These are phyloP conservation scores for Daldinia grandis DNA, from an alignment of 495 filamentous ascomycete genomes.

Conservation along the genomic window DNA sequence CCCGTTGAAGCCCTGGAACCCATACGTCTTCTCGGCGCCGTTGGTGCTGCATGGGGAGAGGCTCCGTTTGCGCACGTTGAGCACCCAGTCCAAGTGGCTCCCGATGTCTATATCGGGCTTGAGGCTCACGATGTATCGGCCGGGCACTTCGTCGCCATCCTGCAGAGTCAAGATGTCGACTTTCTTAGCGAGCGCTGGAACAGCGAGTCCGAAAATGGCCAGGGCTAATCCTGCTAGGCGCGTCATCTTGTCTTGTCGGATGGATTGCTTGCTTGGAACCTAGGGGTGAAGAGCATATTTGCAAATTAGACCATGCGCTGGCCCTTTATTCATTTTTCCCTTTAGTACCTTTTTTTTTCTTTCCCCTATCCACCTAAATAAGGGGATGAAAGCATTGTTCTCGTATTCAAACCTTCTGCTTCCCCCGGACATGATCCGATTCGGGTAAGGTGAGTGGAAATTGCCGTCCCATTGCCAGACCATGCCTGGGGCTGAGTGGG, in stretches of 20 bases:
- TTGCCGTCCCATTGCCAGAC: constrained; percentile 33
- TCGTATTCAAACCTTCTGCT: constrained; percentile 29
- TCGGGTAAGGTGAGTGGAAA: constrained; percentile 26
- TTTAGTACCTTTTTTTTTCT: constrained; percentile 8
- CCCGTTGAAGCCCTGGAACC: constrained; percentile 49
- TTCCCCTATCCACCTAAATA: constrained; percentile 13
- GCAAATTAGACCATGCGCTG: neutral
- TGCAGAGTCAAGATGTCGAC: constrained; percentile 17
- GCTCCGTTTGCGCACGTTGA: constrained; percentile 6
- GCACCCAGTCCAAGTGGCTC: constrained; percentile 21
- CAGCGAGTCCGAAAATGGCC: constrained; percentile 16
- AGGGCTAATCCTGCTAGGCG: constrained; percentile 5
- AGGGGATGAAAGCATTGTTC: neutral
- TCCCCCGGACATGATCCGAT: constrained; percentile 14
- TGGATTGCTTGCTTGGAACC: neutral
- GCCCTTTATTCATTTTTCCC: neutral
- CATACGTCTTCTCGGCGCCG: constrained; percentile 49
- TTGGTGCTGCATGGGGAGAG: constrained; percentile 28
- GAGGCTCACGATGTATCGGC: constrained; percentile 64
- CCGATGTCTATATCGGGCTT: constrained; percentile 46
- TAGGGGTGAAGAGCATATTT: neutral
- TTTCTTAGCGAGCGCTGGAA: constrained; percentile 12
- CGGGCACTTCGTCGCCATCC: constrained; percentile 47
- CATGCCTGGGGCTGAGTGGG: neutral
- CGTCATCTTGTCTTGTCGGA: constrained; percentile 22